Conservation (phyloP, 352 stramenopile genomes). For the Phytophthora boehmeriae region DNA sequence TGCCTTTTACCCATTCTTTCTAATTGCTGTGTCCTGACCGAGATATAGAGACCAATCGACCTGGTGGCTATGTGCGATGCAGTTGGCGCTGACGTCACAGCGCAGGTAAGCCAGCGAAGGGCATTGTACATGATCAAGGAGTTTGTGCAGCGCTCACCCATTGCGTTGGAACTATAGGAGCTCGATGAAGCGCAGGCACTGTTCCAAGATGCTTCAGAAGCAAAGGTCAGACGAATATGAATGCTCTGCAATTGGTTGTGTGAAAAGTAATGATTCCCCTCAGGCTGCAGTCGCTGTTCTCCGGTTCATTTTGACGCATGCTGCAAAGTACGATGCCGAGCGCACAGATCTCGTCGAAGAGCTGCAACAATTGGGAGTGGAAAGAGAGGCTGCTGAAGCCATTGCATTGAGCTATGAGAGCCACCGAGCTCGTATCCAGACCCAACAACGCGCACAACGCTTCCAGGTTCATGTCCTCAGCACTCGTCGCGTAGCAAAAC, state of each 20-base stretch:
- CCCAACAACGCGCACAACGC: conserved; percentile 33
- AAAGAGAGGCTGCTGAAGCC: conserved; percentile 13
- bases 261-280: neutral
- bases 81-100: conserved; percentile 33
- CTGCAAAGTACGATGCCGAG: conserved; percentile 51
- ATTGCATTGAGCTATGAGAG: conserved; percentile 43
- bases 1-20: neutral
- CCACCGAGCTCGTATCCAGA: conserved; percentile 31
- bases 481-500: neutral
- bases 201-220: conserved; percentile 22
- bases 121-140: neutral
- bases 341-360: conserved; percentile 45
- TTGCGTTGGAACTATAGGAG: conserved; percentile 16
- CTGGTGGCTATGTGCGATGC: conserved; percentile 26
- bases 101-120: conserved; percentile 16
- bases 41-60: conserved; percentile 16
- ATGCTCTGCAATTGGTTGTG: neutral
- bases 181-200: conserved; percentile 16
- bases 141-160: neutral
- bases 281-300: conserved; percentile 42
- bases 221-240: conserved; percentile 20
- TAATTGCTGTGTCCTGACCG: neutral
- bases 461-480: conserved; percentile 41
- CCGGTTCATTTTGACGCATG: conserved; percentile 54
- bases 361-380: conserved; percentile 55